Evolutionary conservation across 768 basidiomycete species (phyloP).

Genomic region (Dentipellis sp.): DNA sequence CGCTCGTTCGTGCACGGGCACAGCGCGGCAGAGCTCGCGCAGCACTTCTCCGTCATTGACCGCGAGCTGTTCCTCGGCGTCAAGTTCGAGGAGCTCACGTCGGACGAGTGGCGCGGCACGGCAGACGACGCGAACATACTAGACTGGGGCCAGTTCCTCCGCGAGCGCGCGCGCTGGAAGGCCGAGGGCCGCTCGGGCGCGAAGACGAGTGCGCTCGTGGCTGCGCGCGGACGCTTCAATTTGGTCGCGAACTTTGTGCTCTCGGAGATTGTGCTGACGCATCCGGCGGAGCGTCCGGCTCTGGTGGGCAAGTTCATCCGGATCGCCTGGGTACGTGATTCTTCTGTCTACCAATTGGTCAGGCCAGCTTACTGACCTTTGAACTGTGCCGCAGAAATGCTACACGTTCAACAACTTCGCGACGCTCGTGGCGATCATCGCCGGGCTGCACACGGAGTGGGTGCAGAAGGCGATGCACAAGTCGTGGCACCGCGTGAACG

Average conservation of each 20-base stretch:
- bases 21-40: conserved; percentile 53
- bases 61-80: conserved; percentile 78
- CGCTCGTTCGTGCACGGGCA: conserved; percentile 66
- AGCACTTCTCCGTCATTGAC: conserved; percentile 84
- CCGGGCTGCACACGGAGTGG: conserved; percentile 63
- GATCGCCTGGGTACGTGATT: conserved; percentile 65
- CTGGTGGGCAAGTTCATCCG: conserved; percentile 77
- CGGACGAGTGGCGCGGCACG: conserved; percentile 57
- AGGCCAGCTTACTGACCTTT: not conserved
- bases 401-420: conserved; percentile 72
- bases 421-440: conserved; percentile 70
- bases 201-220: conserved; percentile 64
- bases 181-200: conserved; percentile 45
- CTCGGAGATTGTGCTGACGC: conserved; percentile 74
- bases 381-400: conserved; percentile 48
- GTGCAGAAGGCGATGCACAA: conserved; percentile 60
- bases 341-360: not conserved
- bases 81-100: conserved; percentile 83
- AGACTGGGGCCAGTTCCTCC: conserved; percentile 79
- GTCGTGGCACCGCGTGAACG: conserved; percentile 54
- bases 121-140: conserved; percentile 56
- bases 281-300: conserved; percentile 49
- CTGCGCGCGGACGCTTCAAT: conserved; percentile 76
- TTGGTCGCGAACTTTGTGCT: conserved; percentile 72
- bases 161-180: conserved; percentile 64